These are phyloP conservation scores for Nannochloris sp. DNA, from an alignment of 139 green algal genomes.

Conservation along the genomic window DNA sequence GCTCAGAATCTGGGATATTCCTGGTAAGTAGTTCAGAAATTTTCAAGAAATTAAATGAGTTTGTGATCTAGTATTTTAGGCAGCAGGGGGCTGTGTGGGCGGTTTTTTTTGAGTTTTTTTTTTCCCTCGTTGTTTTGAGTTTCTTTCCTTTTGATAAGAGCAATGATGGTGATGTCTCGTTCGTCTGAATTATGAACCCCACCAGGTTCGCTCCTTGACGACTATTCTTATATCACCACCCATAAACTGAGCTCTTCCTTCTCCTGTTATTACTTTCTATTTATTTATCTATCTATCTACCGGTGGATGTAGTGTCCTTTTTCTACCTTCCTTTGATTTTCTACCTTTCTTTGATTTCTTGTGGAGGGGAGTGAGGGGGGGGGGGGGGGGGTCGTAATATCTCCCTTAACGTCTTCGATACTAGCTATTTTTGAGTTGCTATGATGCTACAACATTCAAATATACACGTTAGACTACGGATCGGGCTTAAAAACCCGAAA, in stretches of 20 bases:
- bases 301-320: too few relatives aligned
- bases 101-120: neutral
- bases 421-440: neutral
- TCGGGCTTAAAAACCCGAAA: slow-evolving; percentile 5
- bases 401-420: neutral
- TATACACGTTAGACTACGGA: slow-evolving; percentile 35
- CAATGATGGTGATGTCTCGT: slow-evolving; percentile 37
- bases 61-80: neutral
- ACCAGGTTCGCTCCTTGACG: slow-evolving; percentile 30
- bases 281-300: neutral
- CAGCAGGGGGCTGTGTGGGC: neutral
- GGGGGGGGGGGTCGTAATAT: neutral
- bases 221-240: slow-evolving; percentile 39
- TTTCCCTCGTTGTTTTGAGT: neutral
- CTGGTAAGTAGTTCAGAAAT: slow-evolving; percentile 23
- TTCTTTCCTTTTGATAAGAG: neutral
- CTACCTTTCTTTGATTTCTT: too few relatives aligned
- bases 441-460: slow-evolving; percentile 12
- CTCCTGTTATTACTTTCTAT: neutral
- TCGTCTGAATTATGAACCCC: slow-evolving; percentile 31
- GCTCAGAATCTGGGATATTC: slow-evolving; percentile 87
- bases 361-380: too few relatives aligned
- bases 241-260: slow-evolving; percentile 39
- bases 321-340: too few relatives aligned
- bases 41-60: neutral